Conservation (phyloP, 2,329 filamentous ascomycete genomes). For the Diplodia scrobiculata region DNA sequence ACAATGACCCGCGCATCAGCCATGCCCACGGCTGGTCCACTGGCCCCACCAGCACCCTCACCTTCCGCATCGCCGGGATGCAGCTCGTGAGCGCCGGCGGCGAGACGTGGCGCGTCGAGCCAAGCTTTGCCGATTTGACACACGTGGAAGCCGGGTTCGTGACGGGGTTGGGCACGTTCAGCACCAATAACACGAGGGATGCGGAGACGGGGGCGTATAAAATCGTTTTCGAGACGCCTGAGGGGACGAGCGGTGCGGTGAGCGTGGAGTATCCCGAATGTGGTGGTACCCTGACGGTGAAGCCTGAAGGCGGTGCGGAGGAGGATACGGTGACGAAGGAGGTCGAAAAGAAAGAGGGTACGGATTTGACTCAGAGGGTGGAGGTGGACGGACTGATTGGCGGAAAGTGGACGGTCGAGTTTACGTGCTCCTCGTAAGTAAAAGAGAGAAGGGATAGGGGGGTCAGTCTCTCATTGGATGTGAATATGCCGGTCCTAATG, state of each 20-base stretch:
- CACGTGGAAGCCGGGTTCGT: conserved; percentile 52
- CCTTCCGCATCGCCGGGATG: conserved; percentile 51
- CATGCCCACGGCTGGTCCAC: conserved; percentile 51
- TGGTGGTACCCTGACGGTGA: conserved; percentile 32
- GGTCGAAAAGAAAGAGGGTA: background rate
- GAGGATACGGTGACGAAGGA: background rate
- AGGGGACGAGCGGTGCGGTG: conserved; percentile 40
- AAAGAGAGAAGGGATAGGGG: no score
- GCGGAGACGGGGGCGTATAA: background rate
- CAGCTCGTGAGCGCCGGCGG: conserved; percentile 47
- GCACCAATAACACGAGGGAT: conserved; percentile 37
- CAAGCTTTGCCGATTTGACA: conserved; percentile 50
- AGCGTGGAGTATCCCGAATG: conserved; percentile 35
- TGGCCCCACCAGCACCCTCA: conserved; percentile 38
- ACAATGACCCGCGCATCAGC: conserved; percentile 43
- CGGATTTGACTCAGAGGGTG: conserved; percentile 19
- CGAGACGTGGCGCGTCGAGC: conserved; percentile 49
- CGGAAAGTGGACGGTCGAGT: conserved; percentile 36
- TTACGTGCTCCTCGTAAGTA: conserved; percentile 2
- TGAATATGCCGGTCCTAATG: no score
- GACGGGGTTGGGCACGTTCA: conserved; percentile 46
- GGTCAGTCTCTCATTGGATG: no score
- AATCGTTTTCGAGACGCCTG: conserved; percentile 42
- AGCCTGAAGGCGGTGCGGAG: background rate
- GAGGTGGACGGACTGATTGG: conserved; percentile 34